Evolutionary conservation across 805 yeast genomes (phyloP).

Genomic region (Pichia deserticola): DNA sequence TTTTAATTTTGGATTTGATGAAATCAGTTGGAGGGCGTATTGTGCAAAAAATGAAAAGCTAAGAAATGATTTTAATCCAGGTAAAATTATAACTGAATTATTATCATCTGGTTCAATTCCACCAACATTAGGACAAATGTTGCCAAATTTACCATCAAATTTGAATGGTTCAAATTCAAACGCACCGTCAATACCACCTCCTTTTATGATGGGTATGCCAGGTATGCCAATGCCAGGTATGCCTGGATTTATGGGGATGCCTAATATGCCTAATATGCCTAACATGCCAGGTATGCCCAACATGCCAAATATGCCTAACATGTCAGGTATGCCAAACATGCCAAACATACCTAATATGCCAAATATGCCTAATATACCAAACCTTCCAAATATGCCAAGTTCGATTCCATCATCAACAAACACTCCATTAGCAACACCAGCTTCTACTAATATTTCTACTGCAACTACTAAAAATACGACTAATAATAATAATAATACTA

Average conservation of each 20-base stretch:
- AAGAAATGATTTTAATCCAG: slow-evolving; percentile 76
- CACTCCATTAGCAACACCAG: background rate
- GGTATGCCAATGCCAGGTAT: slow-evolving; percentile 12
- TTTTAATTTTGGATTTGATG: slow-evolving; percentile 95
- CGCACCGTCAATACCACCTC: slow-evolving; percentile 14
- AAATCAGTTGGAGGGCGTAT: slow-evolving; percentile 91
- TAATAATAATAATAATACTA: background rate
- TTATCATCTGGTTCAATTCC: slow-evolving; percentile 29
- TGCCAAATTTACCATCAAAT: slow-evolving; percentile 22
- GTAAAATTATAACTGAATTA: slow-evolving; percentile 62
- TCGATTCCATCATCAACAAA: background rate
- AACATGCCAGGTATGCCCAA: slow-evolving; percentile 17
- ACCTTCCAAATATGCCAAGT: slow-evolving; percentile 8
- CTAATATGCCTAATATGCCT: slow-evolving; percentile 11
- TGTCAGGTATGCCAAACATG: background rate
- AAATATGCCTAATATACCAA: slow-evolving; percentile 14
- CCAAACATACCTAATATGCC: slow-evolving; percentile 15
- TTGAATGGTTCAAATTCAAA: slow-evolving; percentile 1
- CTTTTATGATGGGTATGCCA: slow-evolving; percentile 27
- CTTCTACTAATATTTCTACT: no score
- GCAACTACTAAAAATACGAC: background rate
- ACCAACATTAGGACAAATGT: slow-evolving; percentile 22
- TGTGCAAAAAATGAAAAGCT: slow-evolving; percentile 79
- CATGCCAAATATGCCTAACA: slow-evolving; percentile 11
- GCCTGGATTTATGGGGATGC: slow-evolving; percentile 14